Percentiles rank a stretch among this genome's conserved stretches.
phyloP scores from a whole-genome alignment of 2,329 filamentous ascomycete species.

The Microdochium bolleyi region DNA sequence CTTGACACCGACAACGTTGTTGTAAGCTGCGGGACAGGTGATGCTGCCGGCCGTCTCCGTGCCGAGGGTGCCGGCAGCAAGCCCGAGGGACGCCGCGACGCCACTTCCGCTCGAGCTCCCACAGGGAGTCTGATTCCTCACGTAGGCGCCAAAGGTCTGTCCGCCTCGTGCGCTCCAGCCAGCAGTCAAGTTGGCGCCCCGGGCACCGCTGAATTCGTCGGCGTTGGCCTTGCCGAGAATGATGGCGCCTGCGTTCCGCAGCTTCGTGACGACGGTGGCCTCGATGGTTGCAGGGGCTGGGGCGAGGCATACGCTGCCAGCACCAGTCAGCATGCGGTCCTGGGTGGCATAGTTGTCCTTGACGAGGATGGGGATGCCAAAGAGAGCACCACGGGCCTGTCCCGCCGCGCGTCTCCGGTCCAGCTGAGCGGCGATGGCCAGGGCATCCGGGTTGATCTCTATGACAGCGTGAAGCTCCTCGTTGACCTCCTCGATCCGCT shows the following conservation, averaged over 20 bases:
- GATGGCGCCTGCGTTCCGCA: slow-evolving; percentile 46
- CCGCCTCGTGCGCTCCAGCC: slow-evolving; percentile 59
- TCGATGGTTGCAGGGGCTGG: slow-evolving; percentile 2
- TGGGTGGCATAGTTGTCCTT: slow-evolving; percentile 59
- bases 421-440: slow-evolving; percentile 19
- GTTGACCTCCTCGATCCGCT: slow-evolving; percentile 16
- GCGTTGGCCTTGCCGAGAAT: slow-evolving; percentile 54
- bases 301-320: slow-evolving; percentile 7
- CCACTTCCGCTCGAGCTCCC: slow-evolving; percentile 55
- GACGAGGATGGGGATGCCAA: slow-evolving; percentile 56
- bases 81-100: slow-evolving; percentile 50
- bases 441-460: slow-evolving; percentile 26
- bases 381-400: slow-evolving; percentile 33
- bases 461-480: slow-evolving; percentile 20
- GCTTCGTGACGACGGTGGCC: slow-evolving; percentile 39
- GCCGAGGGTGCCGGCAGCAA: slow-evolving; percentile 51
- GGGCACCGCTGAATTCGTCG: slow-evolving; percentile 51
- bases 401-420: slow-evolving; percentile 21
- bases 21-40: slow-evolving; percentile 40
- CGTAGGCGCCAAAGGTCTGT: slow-evolving; percentile 53
- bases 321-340: slow-evolving; percentile 37
- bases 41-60: slow-evolving; percentile 61
- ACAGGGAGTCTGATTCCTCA: slow-evolving; percentile 49
- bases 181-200: slow-evolving; percentile 43
- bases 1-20: slow-evolving; percentile 61